Evolutionary conservation across 169 alveolate species (phyloP).

Genomic region (Toxoplasma gondii): DNA sequence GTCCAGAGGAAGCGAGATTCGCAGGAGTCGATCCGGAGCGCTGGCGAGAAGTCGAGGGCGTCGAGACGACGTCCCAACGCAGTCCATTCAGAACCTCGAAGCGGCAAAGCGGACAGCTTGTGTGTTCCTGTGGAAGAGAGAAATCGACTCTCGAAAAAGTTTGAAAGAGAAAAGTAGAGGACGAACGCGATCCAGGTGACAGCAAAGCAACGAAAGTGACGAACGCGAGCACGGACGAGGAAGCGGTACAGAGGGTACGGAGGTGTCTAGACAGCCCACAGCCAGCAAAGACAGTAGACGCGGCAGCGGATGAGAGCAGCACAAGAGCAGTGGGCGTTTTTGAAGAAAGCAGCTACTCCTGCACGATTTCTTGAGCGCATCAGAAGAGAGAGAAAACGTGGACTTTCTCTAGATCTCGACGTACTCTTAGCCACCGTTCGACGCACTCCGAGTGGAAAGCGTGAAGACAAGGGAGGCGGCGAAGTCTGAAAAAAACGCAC

Average conservation of each 20-base stretch:
- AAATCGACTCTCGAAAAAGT: too few relatives aligned
- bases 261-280: background rate
- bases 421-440: background rate
- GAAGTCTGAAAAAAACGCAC: background rate
- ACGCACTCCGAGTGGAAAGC: constrained; percentile 38
- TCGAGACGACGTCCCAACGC: background rate
- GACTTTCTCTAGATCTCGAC: background rate
- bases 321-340: too few relatives aligned
- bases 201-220: too few relatives aligned
- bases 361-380: too few relatives aligned
- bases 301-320: background rate
- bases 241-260: too few relatives aligned
- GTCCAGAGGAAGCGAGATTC: background rate
- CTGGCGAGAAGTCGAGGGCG: constrained; percentile 6
- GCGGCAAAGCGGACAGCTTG: constrained; percentile 37
- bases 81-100: constrained; percentile 4
- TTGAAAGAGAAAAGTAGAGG: too few relatives aligned
- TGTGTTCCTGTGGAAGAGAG: background rate
- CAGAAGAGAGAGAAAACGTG: too few relatives aligned
- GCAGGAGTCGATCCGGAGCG: constrained; percentile 46
- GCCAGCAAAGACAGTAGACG: background rate
- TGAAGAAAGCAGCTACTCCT: too few relatives aligned
- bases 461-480: constrained; percentile 19
- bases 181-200: too few relatives aligned
- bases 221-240: too few relatives aligned